Base-by-base conservation (phyloP, 257 asterid species). In the Nicotiana knightiana region DNA sequence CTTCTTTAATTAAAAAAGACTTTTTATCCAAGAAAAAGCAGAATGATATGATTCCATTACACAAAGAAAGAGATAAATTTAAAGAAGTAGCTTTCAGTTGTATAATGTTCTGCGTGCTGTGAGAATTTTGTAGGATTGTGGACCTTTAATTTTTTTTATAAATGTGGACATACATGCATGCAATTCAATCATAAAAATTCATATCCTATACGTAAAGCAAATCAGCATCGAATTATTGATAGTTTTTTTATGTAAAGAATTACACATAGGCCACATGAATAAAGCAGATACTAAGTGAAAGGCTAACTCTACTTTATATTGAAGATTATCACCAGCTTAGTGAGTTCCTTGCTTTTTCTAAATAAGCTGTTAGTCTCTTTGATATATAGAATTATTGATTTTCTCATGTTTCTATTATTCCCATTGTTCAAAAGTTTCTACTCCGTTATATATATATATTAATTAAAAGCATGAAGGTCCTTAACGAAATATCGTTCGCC, bases 11-110 rank as follows among this genome's bases (percentile, higher is more conserved):
- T 21, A 46, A 73, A 73, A 30, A 73, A 24, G 26, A 26, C 16
- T 17, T 48, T 73, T 73, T 48, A 15, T 73, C 62, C 79, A 26
- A 73, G 35, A 59, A 46, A 26, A 73, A 10, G 79, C 62, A 73
- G 5, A 73, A 6, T 48, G 4, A 26, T 73, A 73, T 51, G 79
- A 73, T 73, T 51, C 79, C 62, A 73, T 73, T 73, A 73, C 79
- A 51, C 15, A 73, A 48, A 73, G 46, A 73, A 26, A 46, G 9
- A 73, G 79, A 73, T 26, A 15, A 73, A 48, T 13, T 54, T 4
- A 16, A 58, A 3, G 2, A 48, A 48, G 16, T 48, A 48, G 79
- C 62, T 73, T 73, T 73, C 79, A 48, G 26, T 5, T 73, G 24
- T 26, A 73, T 48, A 13, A 73, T 48, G 79, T 48, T 10, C 24